Conservation (phyloP, 2,329 filamentous ascomycete species). For the Neofusicoccum sp. region DNA sequence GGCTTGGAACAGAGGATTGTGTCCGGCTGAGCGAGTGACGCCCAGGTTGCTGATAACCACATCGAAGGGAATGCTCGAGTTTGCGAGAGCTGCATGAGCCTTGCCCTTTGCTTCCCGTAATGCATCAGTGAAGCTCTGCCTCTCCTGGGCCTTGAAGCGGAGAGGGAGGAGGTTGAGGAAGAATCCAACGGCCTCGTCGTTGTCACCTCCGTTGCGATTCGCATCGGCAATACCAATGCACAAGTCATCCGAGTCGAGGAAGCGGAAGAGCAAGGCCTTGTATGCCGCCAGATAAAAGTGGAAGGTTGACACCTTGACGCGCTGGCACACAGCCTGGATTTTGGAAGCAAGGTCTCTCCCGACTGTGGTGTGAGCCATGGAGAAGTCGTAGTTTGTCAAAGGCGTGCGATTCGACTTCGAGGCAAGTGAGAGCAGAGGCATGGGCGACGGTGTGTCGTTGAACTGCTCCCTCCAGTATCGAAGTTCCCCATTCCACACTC, state of each 20-base stretch:
- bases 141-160: constrained; percentile 22
- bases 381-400: too few species aligned
- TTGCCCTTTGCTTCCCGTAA: constrained; percentile 22
- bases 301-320: constrained; percentile 25
- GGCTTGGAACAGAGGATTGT: constrained; percentile 39
- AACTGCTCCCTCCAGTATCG: constrained; percentile 18
- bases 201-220: constrained; percentile 29
- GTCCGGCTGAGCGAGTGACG: constrained; percentile 24
- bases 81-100: constrained; percentile 23
- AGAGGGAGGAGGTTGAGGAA: constrained; percentile 44
- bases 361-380: neutral
- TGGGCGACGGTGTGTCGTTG: neutral
- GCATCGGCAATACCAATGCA: constrained; percentile 45
- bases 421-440: constrained; percentile 27
- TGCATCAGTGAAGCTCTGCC: constrained; percentile 23
- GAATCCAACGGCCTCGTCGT: constrained; percentile 34
- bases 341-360: neutral
- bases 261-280: constrained; percentile 29
- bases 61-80: constrained; percentile 34
- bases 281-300: constrained; percentile 40
- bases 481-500: neutral
- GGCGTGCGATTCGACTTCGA: too few species aligned
- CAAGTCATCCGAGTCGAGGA: constrained; percentile 31
- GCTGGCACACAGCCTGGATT: constrained; percentile 8
- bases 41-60: constrained; percentile 32